Percentiles rank a stretch among this genome's conserved stretches.
These are phyloP conservation scores for Penicillium freii DNA, from an alignment of 2,329 filamentous ascomycete genomes.

Conservation along the genomic window DNA sequence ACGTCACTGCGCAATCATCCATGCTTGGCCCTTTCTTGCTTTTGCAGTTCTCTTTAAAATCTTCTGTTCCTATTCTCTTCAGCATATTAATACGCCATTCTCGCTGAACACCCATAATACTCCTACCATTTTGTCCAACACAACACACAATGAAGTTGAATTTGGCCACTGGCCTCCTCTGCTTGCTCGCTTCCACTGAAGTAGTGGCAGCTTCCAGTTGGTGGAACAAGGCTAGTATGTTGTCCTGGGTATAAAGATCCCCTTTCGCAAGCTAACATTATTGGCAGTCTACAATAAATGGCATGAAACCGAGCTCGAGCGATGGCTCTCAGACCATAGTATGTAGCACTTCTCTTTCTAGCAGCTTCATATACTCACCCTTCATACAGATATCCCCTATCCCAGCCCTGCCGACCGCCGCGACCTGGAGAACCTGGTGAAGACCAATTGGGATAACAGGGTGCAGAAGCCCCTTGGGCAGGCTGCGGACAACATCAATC, in stretches of 20 bases:
- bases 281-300: slow-evolving; percentile 89
- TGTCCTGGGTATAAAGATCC: background rate
- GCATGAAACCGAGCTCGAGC: slow-evolving; percentile 96
- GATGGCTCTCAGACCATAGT: slow-evolving; percentile 88
- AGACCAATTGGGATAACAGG: slow-evolving; percentile 81
- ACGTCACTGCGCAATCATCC: slow-evolving; percentile 38
- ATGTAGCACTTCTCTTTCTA: background rate
- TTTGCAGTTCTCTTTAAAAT: slow-evolving; percentile 8
- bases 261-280: slow-evolving; percentile 2
- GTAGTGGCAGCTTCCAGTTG: slow-evolving; percentile 71
- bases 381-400: slow-evolving; percentile 68
- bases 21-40: slow-evolving; percentile 10
- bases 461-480: slow-evolving; percentile 72
- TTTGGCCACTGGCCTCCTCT: slow-evolving; percentile 65
- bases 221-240: slow-evolving; percentile 82
- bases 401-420: slow-evolving; percentile 88
- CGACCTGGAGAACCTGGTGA: slow-evolving; percentile 87
- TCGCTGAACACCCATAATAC: background rate
- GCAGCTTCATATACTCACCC: background rate
- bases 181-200: slow-evolving; percentile 67
- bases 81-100: slow-evolving; percentile 3
- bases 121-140: background rate
- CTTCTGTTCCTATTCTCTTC: background rate
- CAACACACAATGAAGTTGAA: slow-evolving; percentile 70
- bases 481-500: slow-evolving; percentile 71